phyloP scores from a whole-genome alignment of 352 stramenopile species.

The Phytophthora foliorum region DNA sequence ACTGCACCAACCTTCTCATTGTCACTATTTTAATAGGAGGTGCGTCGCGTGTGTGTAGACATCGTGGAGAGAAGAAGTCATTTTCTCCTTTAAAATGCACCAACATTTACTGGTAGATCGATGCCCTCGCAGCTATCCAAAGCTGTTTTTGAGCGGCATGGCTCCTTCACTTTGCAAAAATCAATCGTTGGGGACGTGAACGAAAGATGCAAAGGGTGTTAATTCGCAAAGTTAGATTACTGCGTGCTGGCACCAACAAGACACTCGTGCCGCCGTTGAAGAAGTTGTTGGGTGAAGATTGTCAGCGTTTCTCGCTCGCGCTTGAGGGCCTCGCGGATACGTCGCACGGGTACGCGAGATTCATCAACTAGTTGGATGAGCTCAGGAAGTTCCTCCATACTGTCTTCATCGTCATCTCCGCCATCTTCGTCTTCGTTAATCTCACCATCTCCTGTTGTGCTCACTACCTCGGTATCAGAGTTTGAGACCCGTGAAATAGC shows the following conservation, averaged over 20 bases:
- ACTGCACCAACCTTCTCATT: too few species aligned
- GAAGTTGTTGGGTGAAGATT: constrained; percentile 59
- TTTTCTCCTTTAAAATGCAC: too few species aligned
- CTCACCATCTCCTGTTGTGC: neutral
- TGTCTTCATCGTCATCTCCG: constrained; percentile 34
- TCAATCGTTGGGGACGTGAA: constrained; percentile 2
- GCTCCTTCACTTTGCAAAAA: too few species aligned
- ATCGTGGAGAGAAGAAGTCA: too few species aligned
- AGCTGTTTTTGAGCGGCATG: too few species aligned
- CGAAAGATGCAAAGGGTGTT: neutral
- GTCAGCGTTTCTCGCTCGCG: constrained; percentile 46
- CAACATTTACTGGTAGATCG: too few species aligned
- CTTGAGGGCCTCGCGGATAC: constrained; percentile 44
- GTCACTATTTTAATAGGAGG: too few species aligned
- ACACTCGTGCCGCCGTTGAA: constrained; percentile 62
- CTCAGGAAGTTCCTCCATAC: constrained; percentile 35
- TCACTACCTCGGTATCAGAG: neutral
- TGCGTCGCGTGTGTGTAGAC: too few species aligned
- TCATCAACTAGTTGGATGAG: constrained; percentile 38
- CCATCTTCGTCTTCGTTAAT: neutral
- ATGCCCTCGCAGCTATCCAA: too few species aligned
- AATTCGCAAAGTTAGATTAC: neutral
- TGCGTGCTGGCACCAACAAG: constrained; percentile 22
- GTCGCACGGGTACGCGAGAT: constrained; percentile 49
- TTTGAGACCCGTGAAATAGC: neutral